phyloP scores from a whole-genome alignment of 2,329 filamentous ascomycete genomes.

The Cordyceps fumosorosea region DNA sequence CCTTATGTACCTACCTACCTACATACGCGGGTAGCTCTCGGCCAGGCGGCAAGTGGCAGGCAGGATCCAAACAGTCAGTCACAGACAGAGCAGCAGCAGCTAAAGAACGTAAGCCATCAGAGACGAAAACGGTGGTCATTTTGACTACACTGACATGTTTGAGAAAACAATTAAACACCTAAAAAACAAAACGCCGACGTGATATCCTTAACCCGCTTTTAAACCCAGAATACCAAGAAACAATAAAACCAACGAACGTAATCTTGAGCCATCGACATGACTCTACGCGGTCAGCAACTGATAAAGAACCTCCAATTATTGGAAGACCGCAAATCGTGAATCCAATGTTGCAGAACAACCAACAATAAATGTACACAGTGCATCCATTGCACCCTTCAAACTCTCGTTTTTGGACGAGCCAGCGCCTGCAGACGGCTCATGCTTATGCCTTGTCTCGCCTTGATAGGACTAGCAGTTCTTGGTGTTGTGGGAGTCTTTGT shows the following conservation, averaged over 20 bases:
- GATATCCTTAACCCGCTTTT: conserved; percentile 6
- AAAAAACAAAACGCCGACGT: conserved; percentile 3
- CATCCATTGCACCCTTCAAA: conserved; percentile 21
- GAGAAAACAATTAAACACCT: background rate
- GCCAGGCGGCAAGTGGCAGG: background rate
- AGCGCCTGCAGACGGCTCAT: conserved; percentile 57
- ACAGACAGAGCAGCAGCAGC: background rate
- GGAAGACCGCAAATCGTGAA: background rate
- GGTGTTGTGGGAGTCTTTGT: conserved; percentile 17
- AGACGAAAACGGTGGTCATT: background rate
- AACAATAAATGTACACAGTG: conserved; percentile 10
- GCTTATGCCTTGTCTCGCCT: conserved; percentile 48
- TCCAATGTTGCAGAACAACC: background rate
- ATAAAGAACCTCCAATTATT: background rate
- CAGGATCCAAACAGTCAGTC: background rate
- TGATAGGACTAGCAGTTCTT: conserved; percentile 36
- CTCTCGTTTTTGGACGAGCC: conserved; percentile 52
- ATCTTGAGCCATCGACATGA: background rate
- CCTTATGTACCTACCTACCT: background rate
- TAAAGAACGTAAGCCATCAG: background rate
- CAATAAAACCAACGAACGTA: background rate
- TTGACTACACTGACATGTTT: background rate
- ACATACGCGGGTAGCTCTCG: background rate
- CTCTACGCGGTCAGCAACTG: background rate
- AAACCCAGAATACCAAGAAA: background rate